These are phyloP conservation scores for Nothophaeocryptopus gaeumannii DNA, from an alignment of 2,329 filamentous ascomycete species.

Conservation along the genomic window DNA sequence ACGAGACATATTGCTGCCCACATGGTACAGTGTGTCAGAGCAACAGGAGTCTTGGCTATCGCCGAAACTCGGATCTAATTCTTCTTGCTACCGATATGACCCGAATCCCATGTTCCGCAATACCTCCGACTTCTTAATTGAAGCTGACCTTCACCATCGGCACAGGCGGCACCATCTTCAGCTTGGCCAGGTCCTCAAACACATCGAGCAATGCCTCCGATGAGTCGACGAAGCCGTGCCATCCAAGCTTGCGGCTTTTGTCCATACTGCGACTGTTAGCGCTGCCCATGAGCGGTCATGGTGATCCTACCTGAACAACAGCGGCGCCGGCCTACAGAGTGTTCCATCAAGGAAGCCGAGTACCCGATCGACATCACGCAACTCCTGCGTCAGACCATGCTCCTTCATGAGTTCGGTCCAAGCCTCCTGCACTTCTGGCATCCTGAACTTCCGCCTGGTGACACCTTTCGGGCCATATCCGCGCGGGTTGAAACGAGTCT, in stretches of 20 bases:
- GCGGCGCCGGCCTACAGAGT: conserved; percentile 34
- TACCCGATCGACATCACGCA: conserved; percentile 45
- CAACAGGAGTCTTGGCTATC: too few species aligned
- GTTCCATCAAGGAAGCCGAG: conserved; percentile 49
- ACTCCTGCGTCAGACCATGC: conserved; percentile 38
- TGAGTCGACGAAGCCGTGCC: conserved; percentile 48
- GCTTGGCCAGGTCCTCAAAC: conserved; percentile 41
- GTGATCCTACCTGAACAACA: conserved; percentile 23
- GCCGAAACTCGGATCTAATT: too few species aligned
- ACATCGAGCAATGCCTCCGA: conserved; percentile 44
- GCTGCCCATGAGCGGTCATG: conserved; percentile 14
- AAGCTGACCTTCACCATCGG: conserved; percentile 25
- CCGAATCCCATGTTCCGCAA: too few species aligned
- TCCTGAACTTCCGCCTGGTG: conserved; percentile 28
- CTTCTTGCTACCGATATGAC: too few species aligned
- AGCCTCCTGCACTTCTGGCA: conserved; percentile 43
- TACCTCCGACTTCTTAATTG: conserved; percentile 12
- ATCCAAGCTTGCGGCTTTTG: conserved; percentile 47
- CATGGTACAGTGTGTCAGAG: too few species aligned
- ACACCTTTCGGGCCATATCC: conserved; percentile 31
- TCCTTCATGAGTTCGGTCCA: conserved; percentile 46
- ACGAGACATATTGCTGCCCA: too few species aligned
- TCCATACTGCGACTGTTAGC: conserved; percentile 33
- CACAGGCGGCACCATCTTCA: conserved; percentile 45
- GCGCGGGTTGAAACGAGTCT: conserved; percentile 27